Evolutionary conservation across 371 early-diverging fungal species (phyloP).

Genomic region (Saksenaea oblongispora): DNA sequence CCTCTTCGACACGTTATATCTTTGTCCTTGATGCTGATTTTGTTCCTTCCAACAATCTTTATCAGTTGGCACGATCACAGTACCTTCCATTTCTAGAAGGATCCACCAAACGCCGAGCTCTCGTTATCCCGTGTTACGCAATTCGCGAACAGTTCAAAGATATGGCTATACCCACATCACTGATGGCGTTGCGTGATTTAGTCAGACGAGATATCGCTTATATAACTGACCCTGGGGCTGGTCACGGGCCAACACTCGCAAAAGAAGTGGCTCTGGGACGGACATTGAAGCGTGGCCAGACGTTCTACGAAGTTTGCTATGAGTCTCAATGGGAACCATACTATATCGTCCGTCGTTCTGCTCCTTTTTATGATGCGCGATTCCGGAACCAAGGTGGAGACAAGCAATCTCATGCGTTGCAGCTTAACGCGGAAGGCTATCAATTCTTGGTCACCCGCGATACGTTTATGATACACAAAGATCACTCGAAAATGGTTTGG

Average conservation of each 20-base stretch:
- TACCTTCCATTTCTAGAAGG: slow-evolving; percentile 27
- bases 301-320: slow-evolving; percentile 63
- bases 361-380: slow-evolving; percentile 61
- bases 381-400: slow-evolving; percentile 71
- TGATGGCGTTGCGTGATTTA: slow-evolving; percentile 42
- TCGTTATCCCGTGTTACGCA: slow-evolving; percentile 63
- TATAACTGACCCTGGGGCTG: slow-evolving; percentile 65
- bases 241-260: slow-evolving; percentile 62
- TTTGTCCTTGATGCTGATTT: slow-evolving; percentile 70
- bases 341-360: slow-evolving; percentile 52
- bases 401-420: slow-evolving; percentile 65
- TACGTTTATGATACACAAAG: slow-evolving; percentile 61
- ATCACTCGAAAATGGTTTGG: slow-evolving; percentile 59
- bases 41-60: slow-evolving; percentile 49
- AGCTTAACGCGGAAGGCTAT: slow-evolving; percentile 60
- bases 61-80: slow-evolving; percentile 26
- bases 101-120: slow-evolving; percentile 29
- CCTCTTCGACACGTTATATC: slow-evolving; percentile 50
- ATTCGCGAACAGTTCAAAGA: slow-evolving; percentile 40
- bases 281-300: slow-evolving; percentile 17
- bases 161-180: slow-evolving; percentile 37
- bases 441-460: slow-evolving; percentile 54
- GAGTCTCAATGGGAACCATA: slow-evolving; percentile 77
- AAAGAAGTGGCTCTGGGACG: slow-evolving; percentile 34
- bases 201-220: slow-evolving; percentile 49